phyloP scores from a whole-genome alignment of 2,329 filamentous ascomycete species.

The Mariannaea elegans region DNA sequence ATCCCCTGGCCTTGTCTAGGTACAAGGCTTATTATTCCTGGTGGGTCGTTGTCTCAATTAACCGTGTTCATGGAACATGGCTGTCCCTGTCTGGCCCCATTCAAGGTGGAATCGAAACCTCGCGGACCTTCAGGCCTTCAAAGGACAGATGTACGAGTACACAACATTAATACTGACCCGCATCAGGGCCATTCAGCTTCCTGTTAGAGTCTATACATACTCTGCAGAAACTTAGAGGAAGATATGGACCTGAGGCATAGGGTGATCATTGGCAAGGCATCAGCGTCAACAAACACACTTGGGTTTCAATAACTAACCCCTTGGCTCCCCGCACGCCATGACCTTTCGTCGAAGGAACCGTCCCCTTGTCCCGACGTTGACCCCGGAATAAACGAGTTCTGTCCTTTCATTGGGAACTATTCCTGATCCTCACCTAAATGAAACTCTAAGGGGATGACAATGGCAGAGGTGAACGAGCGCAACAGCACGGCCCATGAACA shows the following conservation, averaged over 20 bases:
- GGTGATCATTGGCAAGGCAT: not conserved
- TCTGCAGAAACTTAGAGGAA: not conserved
- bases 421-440: slow-evolving; percentile 4
- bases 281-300: not conserved
- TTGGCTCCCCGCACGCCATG: slow-evolving; percentile 11
- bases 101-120: slow-evolving; percentile 20
- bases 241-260: not conserved
- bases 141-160: slow-evolving; percentile 1
- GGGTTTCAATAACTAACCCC: not conserved
- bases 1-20: slow-evolving; percentile 23
- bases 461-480: slow-evolving; percentile 7
- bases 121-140: slow-evolving; percentile 3
- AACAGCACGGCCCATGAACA: slow-evolving; percentile 8
- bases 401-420: not conserved
- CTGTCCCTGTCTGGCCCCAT: slow-evolving; percentile 20
- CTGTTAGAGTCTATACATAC: not conserved
- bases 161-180: slow-evolving; percentile 7
- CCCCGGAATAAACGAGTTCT: slow-evolving; percentile 6
- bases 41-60: slow-evolving; percentile 6
- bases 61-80: slow-evolving; percentile 15
- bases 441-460: slow-evolving; percentile 7
- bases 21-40: slow-evolving; percentile 20
- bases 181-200: not conserved
- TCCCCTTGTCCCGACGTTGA: slow-evolving; percentile 5
- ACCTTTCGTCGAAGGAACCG: slow-evolving; percentile 10